Percentiles rank a stretch among this genome's conserved stretches.
These are phyloP conservation scores for Elaphomyces granulatus DNA, from an alignment of 495 filamentous ascomycete species.

Conservation along the genomic window DNA sequence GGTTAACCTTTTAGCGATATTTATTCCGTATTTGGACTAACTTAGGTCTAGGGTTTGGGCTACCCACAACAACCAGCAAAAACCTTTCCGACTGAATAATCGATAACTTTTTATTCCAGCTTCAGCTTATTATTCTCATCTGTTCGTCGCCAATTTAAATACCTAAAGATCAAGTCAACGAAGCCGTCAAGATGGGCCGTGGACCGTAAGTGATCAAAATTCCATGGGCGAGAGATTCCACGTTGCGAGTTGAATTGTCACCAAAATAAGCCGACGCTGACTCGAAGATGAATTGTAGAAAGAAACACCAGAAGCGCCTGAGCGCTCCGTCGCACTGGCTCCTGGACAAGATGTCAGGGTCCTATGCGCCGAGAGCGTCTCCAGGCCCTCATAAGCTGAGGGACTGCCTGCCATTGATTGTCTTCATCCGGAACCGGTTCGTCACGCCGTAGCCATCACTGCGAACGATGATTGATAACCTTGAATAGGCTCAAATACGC, in stretches of 20 bases:
- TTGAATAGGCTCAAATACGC: constrained; percentile 73
- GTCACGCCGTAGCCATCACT: constrained; percentile 10
- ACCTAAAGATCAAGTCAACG: constrained; percentile 29
- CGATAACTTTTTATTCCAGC: constrained; percentile 16
- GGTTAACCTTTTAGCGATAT: too few species aligned
- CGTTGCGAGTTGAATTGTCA: too few species aligned
- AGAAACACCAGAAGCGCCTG: constrained; percentile 99
- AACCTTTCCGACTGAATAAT: constrained; percentile 26
- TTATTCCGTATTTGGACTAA: too few species aligned
- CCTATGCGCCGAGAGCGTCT: constrained; percentile 91
- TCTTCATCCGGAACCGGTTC: constrained; percentile 90
- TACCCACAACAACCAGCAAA: constrained; percentile 16
- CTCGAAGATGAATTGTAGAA: constrained; percentile 44
- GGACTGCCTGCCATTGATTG: constrained; percentile 96
- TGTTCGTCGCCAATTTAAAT: constrained; percentile 18
- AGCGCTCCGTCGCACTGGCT: constrained; percentile 99
- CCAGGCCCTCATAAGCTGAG: constrained; percentile 98
- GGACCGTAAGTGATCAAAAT: constrained; percentile 53
- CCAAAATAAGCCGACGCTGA: constrained; percentile 16
- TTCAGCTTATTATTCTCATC: constrained; percentile 5
- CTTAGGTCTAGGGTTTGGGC: too few species aligned
- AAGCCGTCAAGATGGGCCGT: constrained; percentile 46
- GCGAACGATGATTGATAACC: constrained; percentile 2
- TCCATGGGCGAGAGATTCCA: too few species aligned
- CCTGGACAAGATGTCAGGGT: constrained; percentile 95